These are phyloP conservation scores for Takashimella tepidaria DNA, from an alignment of 1,284 basidiomycete genomes.

Conservation along the genomic window DNA sequence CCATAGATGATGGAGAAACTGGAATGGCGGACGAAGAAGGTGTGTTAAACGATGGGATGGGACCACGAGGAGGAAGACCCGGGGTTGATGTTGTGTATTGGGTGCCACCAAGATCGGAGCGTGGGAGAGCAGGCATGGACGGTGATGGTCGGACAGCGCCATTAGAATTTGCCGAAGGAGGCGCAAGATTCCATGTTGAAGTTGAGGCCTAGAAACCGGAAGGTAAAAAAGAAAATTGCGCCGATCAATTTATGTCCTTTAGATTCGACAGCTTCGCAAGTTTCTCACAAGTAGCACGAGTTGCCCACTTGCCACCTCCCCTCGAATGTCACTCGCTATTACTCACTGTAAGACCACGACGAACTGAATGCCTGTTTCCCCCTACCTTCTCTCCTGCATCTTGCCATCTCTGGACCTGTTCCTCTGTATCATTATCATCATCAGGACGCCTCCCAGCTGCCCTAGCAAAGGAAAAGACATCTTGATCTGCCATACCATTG, in stretches of 20 bases:
- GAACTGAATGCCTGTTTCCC: constrained; percentile 21
- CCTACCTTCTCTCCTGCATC: constrained; percentile 23
- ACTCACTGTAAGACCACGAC: constrained; percentile 19
- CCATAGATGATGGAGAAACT: constrained; percentile 15
- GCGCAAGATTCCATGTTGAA: not conserved
- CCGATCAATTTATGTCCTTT: not conserved
- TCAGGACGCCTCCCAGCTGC: constrained; percentile 25
- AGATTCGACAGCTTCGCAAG: not conserved
- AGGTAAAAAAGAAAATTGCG: too few relatives aligned
- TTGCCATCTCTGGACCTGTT: constrained; percentile 26
- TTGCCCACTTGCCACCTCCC: not conserved
- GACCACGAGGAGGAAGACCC: constrained; percentile 2
- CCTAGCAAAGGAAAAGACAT: constrained; percentile 33
- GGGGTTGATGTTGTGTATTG: not conserved
- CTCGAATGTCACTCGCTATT: not conserved
- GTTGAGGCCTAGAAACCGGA: not conserved
- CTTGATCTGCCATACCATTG: constrained; percentile 22
- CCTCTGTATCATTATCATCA: constrained; percentile 26
- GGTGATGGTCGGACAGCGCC: not conserved
- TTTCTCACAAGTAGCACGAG: not conserved
- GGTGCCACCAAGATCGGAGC: not conserved
- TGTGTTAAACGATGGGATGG: not conserved
- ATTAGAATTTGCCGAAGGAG: not conserved
- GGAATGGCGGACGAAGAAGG: not conserved
- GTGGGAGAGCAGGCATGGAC: not conserved